Conservation (phyloP, 495 filamentous ascomycete species). For the Aspergillus asperescens region DNA sequence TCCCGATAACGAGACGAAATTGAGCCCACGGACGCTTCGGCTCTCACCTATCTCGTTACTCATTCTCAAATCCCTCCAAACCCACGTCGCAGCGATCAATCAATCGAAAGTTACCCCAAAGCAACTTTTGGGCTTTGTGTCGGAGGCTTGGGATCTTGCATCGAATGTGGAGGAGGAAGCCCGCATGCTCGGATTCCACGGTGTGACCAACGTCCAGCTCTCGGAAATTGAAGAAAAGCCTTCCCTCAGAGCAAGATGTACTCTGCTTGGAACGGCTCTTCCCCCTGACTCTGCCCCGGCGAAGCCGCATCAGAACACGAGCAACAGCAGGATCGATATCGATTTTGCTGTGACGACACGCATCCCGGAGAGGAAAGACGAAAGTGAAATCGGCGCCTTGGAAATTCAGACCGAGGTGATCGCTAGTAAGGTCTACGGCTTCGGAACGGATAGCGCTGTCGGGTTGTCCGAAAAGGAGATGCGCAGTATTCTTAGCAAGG, state of each 20-base stretch:
- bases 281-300: constrained; percentile 14
- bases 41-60: constrained; percentile 35
- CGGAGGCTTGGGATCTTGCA: constrained; percentile 38
- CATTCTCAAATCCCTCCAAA: constrained; percentile 36
- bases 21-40: neutral
- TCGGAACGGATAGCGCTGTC: constrained; percentile 27
- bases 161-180: constrained; percentile 40
- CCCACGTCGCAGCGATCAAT: constrained; percentile 27
- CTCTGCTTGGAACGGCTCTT: constrained; percentile 28
- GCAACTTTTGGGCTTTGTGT: constrained; percentile 35
- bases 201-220: constrained; percentile 40
- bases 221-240: constrained; percentile 26
- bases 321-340: constrained; percentile 33
- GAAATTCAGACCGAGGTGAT: constrained; percentile 38
- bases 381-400: constrained; percentile 26
- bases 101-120: constrained; percentile 32
- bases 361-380: constrained; percentile 14
- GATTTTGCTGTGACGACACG: constrained; percentile 39
- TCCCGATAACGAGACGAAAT: constrained; percentile 15
- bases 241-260: constrained; percentile 39
- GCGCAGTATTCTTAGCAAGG: constrained; percentile 33
- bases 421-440: constrained; percentile 45
- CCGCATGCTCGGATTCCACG: constrained; percentile 44
- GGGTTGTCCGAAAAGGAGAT: constrained; percentile 36
- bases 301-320: constrained; percentile 14